These are phyloP conservation scores for Diaporthe helianthi DNA, from an alignment of 2,329 filamentous ascomycete species.

Conservation along the genomic window DNA sequence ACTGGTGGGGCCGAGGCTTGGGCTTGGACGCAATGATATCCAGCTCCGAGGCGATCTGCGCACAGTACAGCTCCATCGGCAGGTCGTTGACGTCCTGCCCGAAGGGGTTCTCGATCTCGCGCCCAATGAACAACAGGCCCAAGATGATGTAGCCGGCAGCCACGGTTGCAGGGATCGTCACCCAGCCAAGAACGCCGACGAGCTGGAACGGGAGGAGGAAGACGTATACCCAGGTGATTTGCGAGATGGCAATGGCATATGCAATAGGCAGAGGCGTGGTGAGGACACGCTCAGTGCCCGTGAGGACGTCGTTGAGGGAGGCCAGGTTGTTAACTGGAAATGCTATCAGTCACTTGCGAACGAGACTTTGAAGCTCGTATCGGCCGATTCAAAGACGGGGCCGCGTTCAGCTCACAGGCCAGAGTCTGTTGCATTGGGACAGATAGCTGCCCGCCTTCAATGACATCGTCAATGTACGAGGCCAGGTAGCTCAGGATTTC, in stretches of 20 bases:
- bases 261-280: conserved; percentile 76
- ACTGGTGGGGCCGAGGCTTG: conserved; percentile 58
- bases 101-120: conserved; percentile 75
- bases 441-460: conserved; percentile 56
- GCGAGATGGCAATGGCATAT: conserved; percentile 77
- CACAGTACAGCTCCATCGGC: conserved; percentile 69
- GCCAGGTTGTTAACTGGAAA: conserved; percentile 52
- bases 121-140: conserved; percentile 69
- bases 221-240: conserved; percentile 81
- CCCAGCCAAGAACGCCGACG: conserved; percentile 64
- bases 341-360: neutral
- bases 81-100: conserved; percentile 74
- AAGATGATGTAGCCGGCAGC: conserved; percentile 76
- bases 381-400: neutral
- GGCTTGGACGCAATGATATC: conserved; percentile 66
- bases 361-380: too few species aligned
- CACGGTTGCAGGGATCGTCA: conserved; percentile 73
- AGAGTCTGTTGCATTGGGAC: conserved; percentile 59
- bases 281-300: conserved; percentile 74
- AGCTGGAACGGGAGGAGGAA: conserved; percentile 77
- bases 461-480: conserved; percentile 64
- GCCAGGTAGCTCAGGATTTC: conserved; percentile 73
- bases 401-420: conserved; percentile 50
- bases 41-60: conserved; percentile 68
- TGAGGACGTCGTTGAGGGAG: conserved; percentile 69